A percentile compares a stretch with the other conserved stretches of the same genome.
phyloP scores from a whole-genome alignment of 805 yeast genomes.

The Metschnikowia noctiluminum region DNA sequence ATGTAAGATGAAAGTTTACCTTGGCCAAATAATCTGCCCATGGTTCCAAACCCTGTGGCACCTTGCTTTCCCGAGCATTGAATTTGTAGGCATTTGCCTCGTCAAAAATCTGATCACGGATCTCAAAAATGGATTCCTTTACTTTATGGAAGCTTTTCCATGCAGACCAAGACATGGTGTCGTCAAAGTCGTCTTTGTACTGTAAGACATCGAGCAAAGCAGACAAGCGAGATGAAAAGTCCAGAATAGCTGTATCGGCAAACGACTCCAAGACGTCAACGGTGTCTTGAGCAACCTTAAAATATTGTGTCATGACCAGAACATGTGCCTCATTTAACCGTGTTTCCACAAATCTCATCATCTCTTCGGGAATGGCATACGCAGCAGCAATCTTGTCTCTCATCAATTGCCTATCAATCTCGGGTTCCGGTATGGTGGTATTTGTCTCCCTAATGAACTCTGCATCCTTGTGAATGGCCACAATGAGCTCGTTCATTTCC shows the following conservation, averaged over 20 bases:
- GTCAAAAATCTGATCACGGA: conserved; percentile 50
- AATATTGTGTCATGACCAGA: conserved; percentile 28
- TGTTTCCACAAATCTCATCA: conserved; percentile 22
- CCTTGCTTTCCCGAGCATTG: conserved; percentile 16
- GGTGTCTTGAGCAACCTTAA: conserved; percentile 35
- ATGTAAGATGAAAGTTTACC: conserved; percentile 44
- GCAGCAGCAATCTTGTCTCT: conserved; percentile 31
- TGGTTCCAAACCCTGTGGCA: conserved; percentile 35
- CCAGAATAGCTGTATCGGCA: conserved; percentile 62
- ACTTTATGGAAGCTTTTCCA: conserved; percentile 56
- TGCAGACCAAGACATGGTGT: conserved; percentile 23
- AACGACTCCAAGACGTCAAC: conserved; percentile 72
- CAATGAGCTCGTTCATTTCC: conserved; percentile 27
- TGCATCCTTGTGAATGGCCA: conserved; percentile 32
- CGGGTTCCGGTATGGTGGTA: conserved; percentile 11
- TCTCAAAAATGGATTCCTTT: conserved; percentile 51
- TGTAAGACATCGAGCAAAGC: conserved; percentile 36
- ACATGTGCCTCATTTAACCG: conserved; percentile 27
- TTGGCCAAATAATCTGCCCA: conserved; percentile 36
- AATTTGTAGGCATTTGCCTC: conserved; percentile 24
- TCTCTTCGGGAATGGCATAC: conserved; percentile 22
- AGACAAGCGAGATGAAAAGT: conserved; percentile 60
- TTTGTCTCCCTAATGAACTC: conserved; percentile 25
- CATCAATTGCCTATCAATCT: conserved; percentile 32
- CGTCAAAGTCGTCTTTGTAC: conserved; percentile 14